Base-by-base conservation (phyloP, 768 basidiomycete genomes). In the Pisolithus microcarpus region DNA sequence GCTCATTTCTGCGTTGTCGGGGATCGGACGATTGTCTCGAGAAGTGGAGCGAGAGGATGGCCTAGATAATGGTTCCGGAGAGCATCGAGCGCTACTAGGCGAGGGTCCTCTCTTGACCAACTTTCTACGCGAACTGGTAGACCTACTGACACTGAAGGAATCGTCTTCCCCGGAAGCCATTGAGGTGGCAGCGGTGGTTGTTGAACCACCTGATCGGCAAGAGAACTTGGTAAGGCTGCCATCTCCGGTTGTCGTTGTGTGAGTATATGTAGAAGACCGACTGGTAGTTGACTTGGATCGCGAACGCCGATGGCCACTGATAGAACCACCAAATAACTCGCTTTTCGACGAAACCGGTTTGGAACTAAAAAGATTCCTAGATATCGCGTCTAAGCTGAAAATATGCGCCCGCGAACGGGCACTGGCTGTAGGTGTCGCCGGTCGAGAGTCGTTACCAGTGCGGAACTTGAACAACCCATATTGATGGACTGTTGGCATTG, bases 401-500 rank as follows among this genome's bases (percentile, higher is more conserved):
- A 91, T 89, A n/a, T 86, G 82, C 2, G 84, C 87, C 55, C 80
- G 73, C 16, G 79, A 75, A 37, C 87, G 83, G n/a, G 83, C 79
- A 43, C 75, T 80, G 1, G 82, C 78, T 0, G 88, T 89, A 4
- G 93, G 94, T 0, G 93, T 97, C 2, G 84, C 79, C 5, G 94
- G 93, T n/a, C 78, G 69, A 21, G 93, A 84, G 39, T 72, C 84
- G 48, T 78, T 80, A 30, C 83, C 84, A 0, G 91, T 91, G 26
- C 78, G 78, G 67, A 94, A 93, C 62, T 88, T 85, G 71, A 93
- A 95, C 48, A 96, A 70, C 15, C 91, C 91, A 53, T 82, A 92
- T 63, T 89, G 88, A 60, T 93, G 87, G 50, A 91, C 90, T 93
- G 51, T 21, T 30, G 30, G 21, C 44, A 16, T 44, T 38, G n/a